Evolutionary conservation across 352 stramenopile genomes (phyloP), one percentile per base, ranked within the genome.

Genomic region (Peronosclerospora sorghi): DNA sequence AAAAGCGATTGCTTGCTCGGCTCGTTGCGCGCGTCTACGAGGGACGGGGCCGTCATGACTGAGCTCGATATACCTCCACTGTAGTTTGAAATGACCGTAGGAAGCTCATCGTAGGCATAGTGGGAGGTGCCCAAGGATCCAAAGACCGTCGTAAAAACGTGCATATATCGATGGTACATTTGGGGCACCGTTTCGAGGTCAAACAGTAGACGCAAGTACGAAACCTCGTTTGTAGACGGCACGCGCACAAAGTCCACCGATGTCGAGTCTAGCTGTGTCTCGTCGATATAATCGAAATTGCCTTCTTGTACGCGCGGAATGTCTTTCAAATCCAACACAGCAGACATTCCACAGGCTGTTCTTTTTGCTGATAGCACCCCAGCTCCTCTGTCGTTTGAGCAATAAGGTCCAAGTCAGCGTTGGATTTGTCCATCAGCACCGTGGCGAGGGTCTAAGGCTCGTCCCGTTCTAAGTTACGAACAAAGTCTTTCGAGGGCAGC

Each of bases 151-250:
- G 75, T 73, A 46, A 91, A 86, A 4, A 88, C 41, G 21, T 73
- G 78, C 10, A 86, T 46, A 49, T 80, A 87, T 45, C 54, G 38
- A 41, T 85, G 68, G 32, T 87, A 83, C 38, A 68, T 68, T 36
- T 66, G 44, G 2, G 79, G 79, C 12, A 88, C 44, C 21, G 56
- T 38, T 23, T 34, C 35, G 41, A 72, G 56, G 40, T 91, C 71
- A 48, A 84, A 88, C 9, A 79, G 50, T 34, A 91, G 46, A 1
- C 78, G 78, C 14, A 91, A 52, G 48, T 91, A 91, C 45, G 75
- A 80, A 50, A 91, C 71, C 45, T 86, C 79, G 58, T 89, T 87
- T 8, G 76, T 91, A 19, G 79, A 86, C 19, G 76, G 69, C 27
- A 86, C 71, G 8, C 72, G 48, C 9, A 86, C 71, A 39, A 83